Conservation (phyloP, 1,284 basidiomycete species). For the Pseudozyma flocculosa region DNA sequence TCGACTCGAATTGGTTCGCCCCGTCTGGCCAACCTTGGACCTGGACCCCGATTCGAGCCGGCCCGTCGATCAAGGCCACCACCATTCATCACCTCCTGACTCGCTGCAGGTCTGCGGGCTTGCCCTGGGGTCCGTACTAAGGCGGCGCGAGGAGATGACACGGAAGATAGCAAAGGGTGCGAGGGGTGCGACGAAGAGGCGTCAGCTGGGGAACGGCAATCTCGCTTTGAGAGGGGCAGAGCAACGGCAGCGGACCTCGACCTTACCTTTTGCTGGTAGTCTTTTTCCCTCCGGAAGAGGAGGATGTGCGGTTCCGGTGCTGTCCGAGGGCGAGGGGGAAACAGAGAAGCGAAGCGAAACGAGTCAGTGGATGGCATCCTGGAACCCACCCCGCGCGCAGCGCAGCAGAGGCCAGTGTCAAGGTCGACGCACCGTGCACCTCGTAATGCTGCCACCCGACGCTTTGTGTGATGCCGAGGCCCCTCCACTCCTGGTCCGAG, state of each 20-base stretch:
- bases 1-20: too few species aligned
- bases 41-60: too few species aligned
- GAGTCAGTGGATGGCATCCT: too few species aligned
- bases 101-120: conserved; percentile 5
- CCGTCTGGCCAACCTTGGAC: too few species aligned
- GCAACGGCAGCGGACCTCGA: too few species aligned
- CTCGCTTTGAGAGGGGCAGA: too few species aligned
- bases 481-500: conserved; percentile 85
- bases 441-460: conserved; percentile 97
- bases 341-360: background rate
- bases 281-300: conserved; percentile 62
- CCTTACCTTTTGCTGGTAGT: conserved; percentile 55
- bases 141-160: background rate
- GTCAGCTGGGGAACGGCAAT: too few species aligned
- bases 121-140: conserved; percentile 22
- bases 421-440: conserved; percentile 76
- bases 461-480: conserved; percentile 92
- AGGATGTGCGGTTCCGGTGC: conserved; percentile 62
- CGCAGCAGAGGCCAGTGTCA: too few species aligned
- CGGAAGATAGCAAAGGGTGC: background rate
- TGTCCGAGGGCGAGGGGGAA: conserved; percentile 1
- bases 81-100: background rate
- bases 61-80: too few species aligned
- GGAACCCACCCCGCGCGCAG: too few species aligned
- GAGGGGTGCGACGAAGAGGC: too few species aligned